A percentile compares a stretch with the other conserved stretches of the same genome.
Conservation (phyloP, 257 asterid species). For the Nicotiana sylvestris region DNA sequence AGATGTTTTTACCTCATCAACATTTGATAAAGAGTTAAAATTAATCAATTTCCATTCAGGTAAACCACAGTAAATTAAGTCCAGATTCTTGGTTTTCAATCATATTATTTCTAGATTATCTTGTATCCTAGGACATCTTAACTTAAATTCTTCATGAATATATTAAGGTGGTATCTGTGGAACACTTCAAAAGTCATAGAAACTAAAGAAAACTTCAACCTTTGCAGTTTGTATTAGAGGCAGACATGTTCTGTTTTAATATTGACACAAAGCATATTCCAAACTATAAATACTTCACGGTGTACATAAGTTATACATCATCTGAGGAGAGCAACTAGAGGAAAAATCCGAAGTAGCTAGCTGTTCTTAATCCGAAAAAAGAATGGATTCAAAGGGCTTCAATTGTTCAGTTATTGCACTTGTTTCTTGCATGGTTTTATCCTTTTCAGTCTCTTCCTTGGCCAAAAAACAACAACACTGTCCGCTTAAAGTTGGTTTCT, state of each 20-base stretch:
- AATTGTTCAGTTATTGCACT: slow-evolving; percentile 16
- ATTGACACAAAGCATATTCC: background rate
- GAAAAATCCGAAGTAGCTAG: background rate
- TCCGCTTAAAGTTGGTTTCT: slow-evolving; percentile 40
- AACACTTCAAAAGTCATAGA: background rate
- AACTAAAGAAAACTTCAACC: background rate
- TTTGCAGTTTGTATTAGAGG: background rate
- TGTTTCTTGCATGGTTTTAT: slow-evolving; percentile 16
- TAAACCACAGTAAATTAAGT: too few relatives aligned
- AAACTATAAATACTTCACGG: background rate
- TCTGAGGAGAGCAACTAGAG: too few relatives aligned
- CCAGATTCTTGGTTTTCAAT: too few relatives aligned
- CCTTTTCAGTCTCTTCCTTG: slow-evolving; percentile 10
- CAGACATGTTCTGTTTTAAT: background rate
- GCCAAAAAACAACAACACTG: slow-evolving; percentile 17
- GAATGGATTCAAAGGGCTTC: slow-evolving; percentile 19
- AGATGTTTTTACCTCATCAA: background rate
- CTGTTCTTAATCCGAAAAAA: background rate
- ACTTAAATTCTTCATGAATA: background rate
- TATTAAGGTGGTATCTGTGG: background rate
- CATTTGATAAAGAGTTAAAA: too few relatives aligned
- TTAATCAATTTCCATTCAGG: too few relatives aligned
- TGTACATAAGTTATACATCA: background rate
- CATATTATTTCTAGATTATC: too few relatives aligned
- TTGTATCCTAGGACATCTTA: background rate